These are phyloP conservation scores for Venturia pyrina DNA, from an alignment of 2,329 filamentous ascomycete genomes.

Conservation along the genomic window DNA sequence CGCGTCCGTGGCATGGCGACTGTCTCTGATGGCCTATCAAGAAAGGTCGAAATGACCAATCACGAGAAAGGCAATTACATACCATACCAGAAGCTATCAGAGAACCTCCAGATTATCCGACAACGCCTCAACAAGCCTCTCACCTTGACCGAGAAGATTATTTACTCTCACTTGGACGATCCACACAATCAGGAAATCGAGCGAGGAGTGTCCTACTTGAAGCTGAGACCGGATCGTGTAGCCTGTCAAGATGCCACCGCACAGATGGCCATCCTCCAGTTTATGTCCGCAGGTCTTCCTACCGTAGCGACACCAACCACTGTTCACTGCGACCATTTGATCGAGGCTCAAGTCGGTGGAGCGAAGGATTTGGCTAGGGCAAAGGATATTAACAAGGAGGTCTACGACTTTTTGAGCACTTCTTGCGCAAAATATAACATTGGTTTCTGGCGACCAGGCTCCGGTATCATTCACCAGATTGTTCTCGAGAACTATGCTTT, in stretches of 20 bases:
- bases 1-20: constrained; percentile 58
- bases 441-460: constrained; percentile 98
- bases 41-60: constrained; percentile 97
- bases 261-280: constrained; percentile 99
- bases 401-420: constrained; percentile 91
- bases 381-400: constrained; percentile 93
- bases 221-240: constrained; percentile 92
- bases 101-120: constrained; percentile 90
- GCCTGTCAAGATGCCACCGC: constrained; percentile 99
- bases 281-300: constrained; percentile 98
- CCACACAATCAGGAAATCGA: constrained; percentile 93
- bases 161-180: constrained; percentile 98
- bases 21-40: constrained; percentile 75
- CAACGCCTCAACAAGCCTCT: constrained; percentile 83
- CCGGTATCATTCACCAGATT: constrained; percentile 99
- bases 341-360: constrained; percentile 91
- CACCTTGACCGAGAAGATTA: constrained; percentile 94
- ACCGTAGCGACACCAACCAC: constrained; percentile 89
- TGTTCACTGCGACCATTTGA: constrained; percentile 98
- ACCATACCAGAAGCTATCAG: constrained; percentile 98
- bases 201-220: constrained; percentile 91
- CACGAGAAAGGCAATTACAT: constrained; percentile 95
- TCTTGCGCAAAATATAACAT: constrained; percentile 99
- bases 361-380: constrained; percentile 88
- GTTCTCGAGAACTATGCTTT: constrained; percentile 98